A percentile compares a stretch with the other conserved stretches of the same genome.
phyloP scores from a whole-genome alignment of 176 grass and related monocot genomes.

The Oryza brachyantha region DNA sequence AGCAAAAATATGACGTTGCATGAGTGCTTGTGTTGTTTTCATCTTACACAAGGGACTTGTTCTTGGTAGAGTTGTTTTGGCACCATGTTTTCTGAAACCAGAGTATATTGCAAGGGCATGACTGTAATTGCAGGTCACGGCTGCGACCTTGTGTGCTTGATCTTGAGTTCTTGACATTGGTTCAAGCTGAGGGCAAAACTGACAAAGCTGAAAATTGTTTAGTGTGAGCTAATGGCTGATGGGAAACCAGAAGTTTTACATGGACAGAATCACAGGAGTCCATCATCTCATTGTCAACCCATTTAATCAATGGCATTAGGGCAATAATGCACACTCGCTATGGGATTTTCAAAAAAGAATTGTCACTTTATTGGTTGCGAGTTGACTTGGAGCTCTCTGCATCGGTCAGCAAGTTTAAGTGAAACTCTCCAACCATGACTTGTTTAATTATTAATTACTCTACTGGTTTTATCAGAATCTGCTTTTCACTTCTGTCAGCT shows the following conservation, averaged over 20 bases:
- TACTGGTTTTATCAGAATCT: background rate
- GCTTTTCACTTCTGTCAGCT: background rate
- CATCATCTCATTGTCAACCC: background rate
- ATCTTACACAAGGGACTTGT: background rate
- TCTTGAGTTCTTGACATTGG: background rate
- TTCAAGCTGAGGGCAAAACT: background rate
- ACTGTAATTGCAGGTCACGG: background rate
- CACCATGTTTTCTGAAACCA: background rate
- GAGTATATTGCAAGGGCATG: background rate
- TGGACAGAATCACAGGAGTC: background rate
- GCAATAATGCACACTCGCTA: background rate
- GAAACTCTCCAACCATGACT: slow-evolving; percentile 5
- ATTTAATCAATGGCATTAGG: background rate
- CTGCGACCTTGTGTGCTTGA: background rate
- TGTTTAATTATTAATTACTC: background rate
- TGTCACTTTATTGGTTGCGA: background rate
- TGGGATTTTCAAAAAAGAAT: background rate
- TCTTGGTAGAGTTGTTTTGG: background rate
- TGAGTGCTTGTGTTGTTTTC: background rate
- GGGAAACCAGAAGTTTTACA: background rate
- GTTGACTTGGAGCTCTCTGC: background rate
- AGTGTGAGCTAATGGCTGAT: background rate
- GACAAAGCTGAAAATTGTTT: background rate
- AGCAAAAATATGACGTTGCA: no score
- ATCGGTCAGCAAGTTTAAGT: slow-evolving; percentile 5